Evolutionary conservation across 345 rosid species (phyloP).

Genomic region (Durio zibethinus): DNA sequence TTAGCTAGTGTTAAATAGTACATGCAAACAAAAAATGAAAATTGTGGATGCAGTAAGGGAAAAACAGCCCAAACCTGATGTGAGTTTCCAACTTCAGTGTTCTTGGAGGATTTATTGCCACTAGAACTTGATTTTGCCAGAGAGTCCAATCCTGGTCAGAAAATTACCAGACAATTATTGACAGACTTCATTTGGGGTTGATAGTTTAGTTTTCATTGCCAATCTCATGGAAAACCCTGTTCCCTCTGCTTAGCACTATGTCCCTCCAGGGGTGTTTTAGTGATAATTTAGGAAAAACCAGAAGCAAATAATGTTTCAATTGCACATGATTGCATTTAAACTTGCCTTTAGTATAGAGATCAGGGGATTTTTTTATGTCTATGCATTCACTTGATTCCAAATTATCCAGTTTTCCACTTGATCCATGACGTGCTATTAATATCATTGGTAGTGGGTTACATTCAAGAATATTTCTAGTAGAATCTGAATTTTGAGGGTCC

Average conservation of each 20-base stretch:
- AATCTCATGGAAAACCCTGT: neutral
- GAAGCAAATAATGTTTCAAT: neutral
- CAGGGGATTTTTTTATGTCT: slow-evolving; percentile 1
- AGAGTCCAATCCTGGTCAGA: slow-evolving; percentile 9
- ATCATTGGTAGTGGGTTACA: neutral
- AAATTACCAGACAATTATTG: neutral
- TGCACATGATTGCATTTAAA: neutral
- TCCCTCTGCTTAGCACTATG: neutral
- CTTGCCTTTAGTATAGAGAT: slow-evolving; percentile 29
- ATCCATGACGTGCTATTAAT: slow-evolving; percentile 21
- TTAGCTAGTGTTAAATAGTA: neutral
- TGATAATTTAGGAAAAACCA: neutral
- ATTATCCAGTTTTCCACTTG: slow-evolving; percentile 18
- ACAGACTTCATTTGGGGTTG: neutral
- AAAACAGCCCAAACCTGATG: slow-evolving; percentile 28
- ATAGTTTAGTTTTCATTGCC: neutral
- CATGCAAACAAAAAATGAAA: neutral
- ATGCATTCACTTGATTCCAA: slow-evolving; percentile 21
- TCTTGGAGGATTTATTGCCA: slow-evolving; percentile 16
- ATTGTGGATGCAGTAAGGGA: neutral
- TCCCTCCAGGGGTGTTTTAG: neutral
- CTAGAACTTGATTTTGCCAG: slow-evolving; percentile 26
- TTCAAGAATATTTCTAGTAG: slow-evolving; percentile 12
- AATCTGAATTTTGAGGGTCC: slow-evolving; percentile 30
- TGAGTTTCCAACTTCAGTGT: slow-evolving; percentile 19